These are phyloP conservation scores for Bipolaris sorokiniana DNA, from an alignment of 2,329 filamentous ascomycete species.

Conservation along the genomic window DNA sequence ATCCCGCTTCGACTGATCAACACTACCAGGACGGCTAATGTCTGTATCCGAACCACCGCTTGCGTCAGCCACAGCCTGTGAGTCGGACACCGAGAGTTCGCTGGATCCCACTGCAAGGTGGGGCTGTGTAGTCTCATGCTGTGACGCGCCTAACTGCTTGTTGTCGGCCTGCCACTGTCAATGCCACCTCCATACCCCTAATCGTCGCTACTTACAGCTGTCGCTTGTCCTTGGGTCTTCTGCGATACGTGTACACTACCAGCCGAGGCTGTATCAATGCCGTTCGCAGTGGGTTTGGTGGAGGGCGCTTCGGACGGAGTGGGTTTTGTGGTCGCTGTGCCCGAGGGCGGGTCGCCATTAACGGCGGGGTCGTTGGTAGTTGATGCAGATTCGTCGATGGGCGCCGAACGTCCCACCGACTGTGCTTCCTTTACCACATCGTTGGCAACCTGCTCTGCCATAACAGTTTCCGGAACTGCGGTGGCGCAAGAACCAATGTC, in stretches of 20 bases:
- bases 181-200: slow-evolving; percentile 5
- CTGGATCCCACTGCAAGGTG: slow-evolving; percentile 47
- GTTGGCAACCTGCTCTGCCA: slow-evolving; percentile 73
- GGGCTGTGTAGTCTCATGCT: slow-evolving; percentile 29
- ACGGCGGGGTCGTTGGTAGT: slow-evolving; percentile 62
- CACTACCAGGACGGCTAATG: slow-evolving; percentile 64
- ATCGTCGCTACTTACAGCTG: slow-evolving; percentile 31
- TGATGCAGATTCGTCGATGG: slow-evolving; percentile 70
- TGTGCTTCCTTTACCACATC: slow-evolving; percentile 74
- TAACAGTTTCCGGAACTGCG: slow-evolving; percentile 66
- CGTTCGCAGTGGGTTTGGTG: slow-evolving; percentile 45
- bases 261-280: slow-evolving; percentile 24
- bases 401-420: slow-evolving; percentile 68
- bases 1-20: slow-evolving; percentile 61
- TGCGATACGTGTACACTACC: slow-evolving; percentile 26
- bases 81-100: slow-evolving; percentile 43
- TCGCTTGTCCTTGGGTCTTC: slow-evolving; percentile 22
- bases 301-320: slow-evolving; percentile 41
- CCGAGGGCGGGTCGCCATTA: slow-evolving; percentile 53
- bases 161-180: slow-evolving; percentile 27
- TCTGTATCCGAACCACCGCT: slow-evolving; percentile 81
- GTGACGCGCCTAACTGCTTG: slow-evolving; percentile 18
- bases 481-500: slow-evolving; percentile 39
- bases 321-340: slow-evolving; percentile 40
- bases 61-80: slow-evolving; percentile 65